These are phyloP conservation scores for Yamadazyma scolyti DNA, from an alignment of 805 yeast genomes.

Conservation along the genomic window DNA sequence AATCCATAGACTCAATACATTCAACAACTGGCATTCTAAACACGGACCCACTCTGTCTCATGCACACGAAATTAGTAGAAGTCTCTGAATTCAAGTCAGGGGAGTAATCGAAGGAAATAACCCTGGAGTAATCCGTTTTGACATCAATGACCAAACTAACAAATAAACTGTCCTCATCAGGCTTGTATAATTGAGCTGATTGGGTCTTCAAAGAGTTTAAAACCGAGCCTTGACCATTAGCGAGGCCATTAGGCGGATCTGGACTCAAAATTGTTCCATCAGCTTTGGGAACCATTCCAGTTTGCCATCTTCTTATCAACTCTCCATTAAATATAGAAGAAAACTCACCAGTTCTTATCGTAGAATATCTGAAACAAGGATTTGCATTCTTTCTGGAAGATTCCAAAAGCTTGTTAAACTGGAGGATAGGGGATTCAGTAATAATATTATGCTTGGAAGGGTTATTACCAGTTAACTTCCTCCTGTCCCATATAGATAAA, in stretches of 20 bases:
- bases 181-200: conserved; percentile 32
- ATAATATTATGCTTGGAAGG: conserved; percentile 16
- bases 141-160: conserved; percentile 74
- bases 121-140: conserved; percentile 73
- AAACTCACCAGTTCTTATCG: conserved; percentile 65
- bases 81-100: conserved; percentile 47
- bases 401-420: conserved; percentile 61
- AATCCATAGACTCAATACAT: conserved; percentile 56
- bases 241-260: conserved; percentile 1
- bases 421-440: conserved; percentile 54
- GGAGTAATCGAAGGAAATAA: conserved; percentile 82
- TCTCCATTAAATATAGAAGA: conserved; percentile 78
- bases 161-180: conserved; percentile 56
- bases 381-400: conserved; percentile 55
- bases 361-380: conserved; percentile 68
- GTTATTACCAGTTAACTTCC: conserved; percentile 43
- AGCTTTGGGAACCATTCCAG: conserved; percentile 52
- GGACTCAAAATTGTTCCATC: not conserved
- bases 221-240: conserved; percentile 7
- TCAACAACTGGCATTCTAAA: conserved; percentile 75
- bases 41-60: conserved; percentile 87
- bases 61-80: conserved; percentile 70
- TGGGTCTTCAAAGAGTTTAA: conserved; percentile 32
- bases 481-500: conserved; percentile 75
- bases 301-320: conserved; percentile 74